Base-by-base conservation (phyloP, 306 rosid species). In the Trifolium repens region DNA sequence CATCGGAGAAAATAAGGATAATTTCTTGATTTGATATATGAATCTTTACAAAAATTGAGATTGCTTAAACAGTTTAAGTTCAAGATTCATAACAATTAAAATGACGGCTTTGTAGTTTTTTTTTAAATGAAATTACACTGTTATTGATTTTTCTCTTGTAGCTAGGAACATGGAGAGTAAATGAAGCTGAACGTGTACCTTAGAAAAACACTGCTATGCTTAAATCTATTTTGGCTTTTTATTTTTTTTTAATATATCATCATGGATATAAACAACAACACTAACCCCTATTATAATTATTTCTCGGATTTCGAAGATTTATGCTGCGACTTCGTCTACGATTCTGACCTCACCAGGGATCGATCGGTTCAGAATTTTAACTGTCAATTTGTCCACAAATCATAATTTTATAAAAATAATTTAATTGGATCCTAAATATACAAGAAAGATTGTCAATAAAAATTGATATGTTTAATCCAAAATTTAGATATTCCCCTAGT, bases 1-100 rank as follows among this genome's bases (percentile, higher is more conserved):
- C 76, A 73, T 88, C 84, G 81, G 75, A 74, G 85, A 69, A 80
- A 75, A 67, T 77, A 80, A 85, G 89, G 91, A 80, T 76, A 42
- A 71, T 66, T 71, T 71, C 67, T 71, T 66, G 55, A 71, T 70
- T 34, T 75, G 46, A 61, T 61, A 7, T 14, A 59, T 32, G 16
- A 58, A 47, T 47, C 7, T 49, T n/a, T 14, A 50, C 55, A 50
- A 16, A 15, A 50, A 7, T 50, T 22, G 24, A 22, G 24, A 1
- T 22, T 22, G 24, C 1, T 22, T 50, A 50, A 50, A 79, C 63
- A 2, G 79, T 65, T 72, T 14, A 46, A 46, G 7, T 58, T 24
- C 4, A 58, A 72, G 2, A 44, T 44, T 70, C 26, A 78, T 78
- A 24, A 40, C 5, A 26, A 5, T 40, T 9, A 5, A 32, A 57